Conservation (phyloP, 148 eudicot species). For the Camellia japonica region DNA sequence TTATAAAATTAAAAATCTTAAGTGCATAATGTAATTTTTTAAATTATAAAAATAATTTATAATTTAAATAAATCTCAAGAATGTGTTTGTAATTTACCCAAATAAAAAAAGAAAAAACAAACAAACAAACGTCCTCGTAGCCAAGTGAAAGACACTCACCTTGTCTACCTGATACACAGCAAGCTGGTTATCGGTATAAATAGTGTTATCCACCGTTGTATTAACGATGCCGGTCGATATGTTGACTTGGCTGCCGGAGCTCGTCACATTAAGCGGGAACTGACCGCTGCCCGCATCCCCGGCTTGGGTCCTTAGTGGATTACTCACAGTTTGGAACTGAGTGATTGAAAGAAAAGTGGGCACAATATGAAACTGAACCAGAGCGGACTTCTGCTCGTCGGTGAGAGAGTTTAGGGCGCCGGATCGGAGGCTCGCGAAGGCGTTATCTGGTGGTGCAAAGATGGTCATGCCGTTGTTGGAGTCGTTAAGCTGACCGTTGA, state of each 20-base stretch:
- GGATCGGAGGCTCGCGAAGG: conserved; percentile 65
- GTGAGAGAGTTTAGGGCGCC: conserved; percentile 74
- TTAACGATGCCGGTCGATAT: conserved; percentile 70
- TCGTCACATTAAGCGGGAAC: conserved; percentile 80
- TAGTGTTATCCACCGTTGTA: conserved; percentile 52
- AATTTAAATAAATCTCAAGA: no score
- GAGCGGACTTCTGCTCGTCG: conserved; percentile 65
- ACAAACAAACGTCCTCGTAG: no score
- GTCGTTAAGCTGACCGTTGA: conserved; percentile 77
- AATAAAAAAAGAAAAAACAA: no score
- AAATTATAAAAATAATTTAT: no score
- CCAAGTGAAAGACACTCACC: no score
- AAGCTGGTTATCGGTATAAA: conserved; percentile 61
- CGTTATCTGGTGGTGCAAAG: conserved; percentile 78
- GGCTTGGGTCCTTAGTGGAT: conserved; percentile 87
- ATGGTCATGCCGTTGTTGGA: conserved; percentile 71
- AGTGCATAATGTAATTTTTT: no score
- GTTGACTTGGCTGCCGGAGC: conserved; percentile 76
- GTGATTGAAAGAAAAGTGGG: conserved; percentile 50
- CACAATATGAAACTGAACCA: conserved; percentile 73
- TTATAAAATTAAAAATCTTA: no score
- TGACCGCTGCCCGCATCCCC: conserved; percentile 49
- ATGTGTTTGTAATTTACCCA: no score
- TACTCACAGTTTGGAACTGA: conserved; percentile 82
- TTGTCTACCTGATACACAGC: conserved; percentile 89